These are phyloP conservation scores for Rubia balearica DNA, from an alignment of 305 asterid genomes.

Conservation along the genomic window DNA sequence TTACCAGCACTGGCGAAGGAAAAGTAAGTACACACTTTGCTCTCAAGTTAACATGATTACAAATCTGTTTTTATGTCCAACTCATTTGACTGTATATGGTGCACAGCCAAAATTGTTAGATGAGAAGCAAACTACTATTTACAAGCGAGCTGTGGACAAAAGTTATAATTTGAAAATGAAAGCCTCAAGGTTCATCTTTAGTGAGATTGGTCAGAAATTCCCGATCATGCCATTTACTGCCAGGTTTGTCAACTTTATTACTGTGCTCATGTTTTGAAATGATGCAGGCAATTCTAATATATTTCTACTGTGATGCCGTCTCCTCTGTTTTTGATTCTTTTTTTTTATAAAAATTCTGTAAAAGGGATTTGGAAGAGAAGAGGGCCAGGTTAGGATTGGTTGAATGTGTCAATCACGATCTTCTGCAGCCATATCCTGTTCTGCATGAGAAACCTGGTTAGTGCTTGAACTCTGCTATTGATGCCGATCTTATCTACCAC, in stretches of 20 bases:
- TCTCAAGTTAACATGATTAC: neutral
- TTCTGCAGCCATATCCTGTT: conserved; percentile 91
- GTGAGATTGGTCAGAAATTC: conserved; percentile 41
- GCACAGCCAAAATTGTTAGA: conserved; percentile 48
- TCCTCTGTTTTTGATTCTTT: too few relatives aligned
- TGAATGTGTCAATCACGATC: conserved; percentile 89
- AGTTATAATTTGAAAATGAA: conserved; percentile 40
- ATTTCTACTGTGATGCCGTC: neutral
- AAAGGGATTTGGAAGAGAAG: conserved; percentile 96
- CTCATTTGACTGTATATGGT: conserved; percentile 8
- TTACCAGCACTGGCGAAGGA: conserved; percentile 29
- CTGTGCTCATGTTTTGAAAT: neutral
- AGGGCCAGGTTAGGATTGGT: conserved; percentile 84
- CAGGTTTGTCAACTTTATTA: conserved; percentile 33
- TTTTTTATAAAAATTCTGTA: neutral
- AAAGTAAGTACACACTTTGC: conserved; percentile 32
- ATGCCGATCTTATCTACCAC: neutral
- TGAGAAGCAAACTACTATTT: conserved; percentile 42
- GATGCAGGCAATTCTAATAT: neutral
- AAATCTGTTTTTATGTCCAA: neutral
- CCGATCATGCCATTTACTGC: conserved; percentile 93
- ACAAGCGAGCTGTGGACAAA: conserved; percentile 43
- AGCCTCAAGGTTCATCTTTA: conserved; percentile 39
- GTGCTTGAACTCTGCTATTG: neutral
- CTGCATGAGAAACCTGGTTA: conserved; percentile 92